phyloP scores from a whole-genome alignment of 192 early-diverging fungal species.

The Coemansia aciculifera region DNA sequence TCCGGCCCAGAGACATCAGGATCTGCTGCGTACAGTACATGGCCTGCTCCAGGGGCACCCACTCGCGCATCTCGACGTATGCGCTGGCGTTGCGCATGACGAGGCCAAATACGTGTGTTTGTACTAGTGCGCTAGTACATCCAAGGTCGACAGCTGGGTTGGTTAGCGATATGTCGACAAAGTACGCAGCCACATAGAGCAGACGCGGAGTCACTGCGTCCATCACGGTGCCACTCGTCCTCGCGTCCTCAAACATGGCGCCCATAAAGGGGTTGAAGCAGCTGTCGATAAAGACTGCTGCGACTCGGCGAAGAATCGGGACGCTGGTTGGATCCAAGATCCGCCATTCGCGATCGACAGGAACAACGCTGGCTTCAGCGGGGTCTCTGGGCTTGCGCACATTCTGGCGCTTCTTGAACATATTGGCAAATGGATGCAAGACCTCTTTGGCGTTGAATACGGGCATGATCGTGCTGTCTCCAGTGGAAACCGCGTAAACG shows the following conservation, averaged over 20 bases:
- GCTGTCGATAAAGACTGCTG: slow-evolving; percentile 44
- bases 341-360: slow-evolving; percentile 41
- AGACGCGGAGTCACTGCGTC: slow-evolving; percentile 27
- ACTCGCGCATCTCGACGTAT: slow-evolving; percentile 41
- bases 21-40: slow-evolving; percentile 54
- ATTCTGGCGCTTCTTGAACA: slow-evolving; percentile 24
- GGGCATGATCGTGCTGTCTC: slow-evolving; percentile 49
- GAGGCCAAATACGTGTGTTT: slow-evolving; percentile 40
- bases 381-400: slow-evolving; percentile 23
- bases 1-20: slow-evolving; percentile 31
- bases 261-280: slow-evolving; percentile 48
- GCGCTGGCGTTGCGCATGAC: slow-evolving; percentile 42
- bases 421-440: slow-evolving; percentile 43
- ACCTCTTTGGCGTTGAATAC: slow-evolving; percentile 46
- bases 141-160: slow-evolving; percentile 48
- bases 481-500: slow-evolving; percentile 59
- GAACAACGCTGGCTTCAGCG: background rate
- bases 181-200: slow-evolving; percentile 47
- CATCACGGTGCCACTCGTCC: slow-evolving; percentile 16
- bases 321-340: slow-evolving; percentile 23
- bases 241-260: slow-evolving; percentile 43
- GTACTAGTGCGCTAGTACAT: slow-evolving; percentile 34
- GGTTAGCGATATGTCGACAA: slow-evolving; percentile 49
- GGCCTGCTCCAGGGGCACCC: slow-evolving; percentile 32
- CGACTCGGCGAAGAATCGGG: slow-evolving; percentile 34